Base-by-base conservation (phyloP, 2,329 filamentous ascomycete genomes). In the Aspergillus glaucus region DNA sequence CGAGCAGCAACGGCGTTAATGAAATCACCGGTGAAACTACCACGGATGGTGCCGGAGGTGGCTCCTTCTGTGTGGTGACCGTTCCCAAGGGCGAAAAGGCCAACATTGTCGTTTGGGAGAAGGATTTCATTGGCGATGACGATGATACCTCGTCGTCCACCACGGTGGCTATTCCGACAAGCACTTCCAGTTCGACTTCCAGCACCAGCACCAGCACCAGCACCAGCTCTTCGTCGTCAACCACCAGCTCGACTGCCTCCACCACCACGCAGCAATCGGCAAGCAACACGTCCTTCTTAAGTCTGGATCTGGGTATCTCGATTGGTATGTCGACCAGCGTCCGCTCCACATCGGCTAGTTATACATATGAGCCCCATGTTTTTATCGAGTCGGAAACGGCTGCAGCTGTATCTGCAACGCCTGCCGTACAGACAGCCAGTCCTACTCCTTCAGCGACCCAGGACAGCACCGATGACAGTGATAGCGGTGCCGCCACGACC, bases 31-130 rank as follows among this genome's bases (percentile, higher is more conserved):
- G 84, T 59, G 26, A 30, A 30, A 67, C 75, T 15, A 67, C 76
- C 17, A 72, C 79, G 36, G 68, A 70, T 14, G 86, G 87, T 45
- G 87, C 86, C 14, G 86, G 86, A 26, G 82, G 79, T 57, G 79
- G 82, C 15, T 72, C 75, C 39, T 91, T 88, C 68, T 92, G 87
- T 59, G 86, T 90, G 43, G 87, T 87, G 10, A 91, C 87, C 12
- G 82, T 89, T 14, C 75, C 82, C 40, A 79, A 79, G 57, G 87
- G 87, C 22, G 68, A 70, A 43, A 81, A 76, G 47, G 87, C 86
- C 40, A 81, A 81, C 59, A 81, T 91, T 54, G 79, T 88, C 22
- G 79, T 87, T 26, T 79, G 78, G 56, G 67, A 71, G n/a, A 58
- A 62, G 37, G 49, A 49, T 40, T 30, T 30, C 26, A 30, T 30